Evolutionary conservation across 1,139 yeast genomes (phyloP), one percentile per base, ranked within the genome.

Genomic region (Candida sp.): DNA sequence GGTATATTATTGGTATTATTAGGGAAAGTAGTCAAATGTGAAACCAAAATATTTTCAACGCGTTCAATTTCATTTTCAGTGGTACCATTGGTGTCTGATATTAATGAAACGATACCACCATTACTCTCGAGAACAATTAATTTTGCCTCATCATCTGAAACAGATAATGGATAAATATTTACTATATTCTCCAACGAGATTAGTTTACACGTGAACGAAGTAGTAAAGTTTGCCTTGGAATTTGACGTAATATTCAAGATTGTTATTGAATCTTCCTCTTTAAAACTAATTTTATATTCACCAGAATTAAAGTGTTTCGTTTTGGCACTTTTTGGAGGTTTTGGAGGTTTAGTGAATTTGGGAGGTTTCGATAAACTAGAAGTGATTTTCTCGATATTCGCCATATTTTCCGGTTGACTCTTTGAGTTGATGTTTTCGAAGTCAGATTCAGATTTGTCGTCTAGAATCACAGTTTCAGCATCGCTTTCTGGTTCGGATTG

Each of bases 391-490:
- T 30, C 33, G 19, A 8, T 30, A 5, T 30, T 30, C 6, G n/a
- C 33, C 6, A 9, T 30, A 30, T 8, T 30, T 30, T 12, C 33
- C 5, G 19, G 19, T 9, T 5, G 19, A 5, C 19, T 30, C 11
- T 9, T 30, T 5, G 5, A 5, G 11, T 30, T n/a, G 11, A 11
- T 12, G 19, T 5, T 30, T 12, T n/a, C 33, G 6, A 30, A 9
- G 11, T 30, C 33, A 12, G 33, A 9, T 5, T 30, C 33, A 5
- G 19, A 12, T 5, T 11, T 30, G 3, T 55, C 60, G 36, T 61
- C 66, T n/a, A n/a, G n/a, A 1, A 55, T 46, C 1, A 63, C 58
- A 0, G 68, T 63, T 39, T 60, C 63, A 4, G 58, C 44, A 45
- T 63, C 68, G 48, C 66, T 61, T 36, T 57, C 63, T 11, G 45